phyloP scores from a whole-genome alignment of 352 stramenopile genomes.

The Pythium myriotylum region DNA sequence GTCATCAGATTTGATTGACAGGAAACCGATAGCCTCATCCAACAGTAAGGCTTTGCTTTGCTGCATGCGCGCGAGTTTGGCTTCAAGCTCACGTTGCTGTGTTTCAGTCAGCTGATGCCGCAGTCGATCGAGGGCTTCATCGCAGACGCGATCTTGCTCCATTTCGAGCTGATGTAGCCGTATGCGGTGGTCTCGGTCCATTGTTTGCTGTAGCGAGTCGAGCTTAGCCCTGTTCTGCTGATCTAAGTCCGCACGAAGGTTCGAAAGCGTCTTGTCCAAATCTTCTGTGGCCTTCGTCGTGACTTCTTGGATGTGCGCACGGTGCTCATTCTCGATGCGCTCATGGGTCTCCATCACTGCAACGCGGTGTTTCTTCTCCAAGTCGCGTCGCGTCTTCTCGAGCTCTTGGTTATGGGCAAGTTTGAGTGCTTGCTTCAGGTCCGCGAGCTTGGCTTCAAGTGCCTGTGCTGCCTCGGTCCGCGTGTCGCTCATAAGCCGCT shows the following conservation, averaged over 20 bases:
- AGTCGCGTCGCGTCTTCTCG: constrained; percentile 38
- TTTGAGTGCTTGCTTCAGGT: constrained; percentile 47
- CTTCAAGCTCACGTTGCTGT: constrained; percentile 44
- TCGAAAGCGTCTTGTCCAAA: constrained; percentile 21
- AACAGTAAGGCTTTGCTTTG: constrained; percentile 47
- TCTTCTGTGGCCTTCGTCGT: constrained; percentile 30
- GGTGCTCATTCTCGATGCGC: constrained; percentile 38
- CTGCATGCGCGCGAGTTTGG: constrained; percentile 44
- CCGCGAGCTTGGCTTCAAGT: constrained; percentile 40
- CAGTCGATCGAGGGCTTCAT: constrained; percentile 42
- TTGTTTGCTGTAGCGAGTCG: constrained; percentile 35
- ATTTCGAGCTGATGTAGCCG: constrained; percentile 45
- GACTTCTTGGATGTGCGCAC: constrained; percentile 29
- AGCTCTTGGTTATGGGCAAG: constrained; percentile 40
- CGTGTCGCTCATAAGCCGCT: constrained; percentile 35
- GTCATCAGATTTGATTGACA: constrained; percentile 31
- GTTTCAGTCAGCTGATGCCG: constrained; percentile 29
- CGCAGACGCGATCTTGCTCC: constrained; percentile 42
- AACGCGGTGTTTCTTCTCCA: constrained; percentile 54
- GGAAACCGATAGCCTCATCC: constrained; percentile 45
- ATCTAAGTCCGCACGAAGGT: constrained; percentile 33
- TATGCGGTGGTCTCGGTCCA: constrained; percentile 45
- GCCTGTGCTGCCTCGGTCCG: constrained; percentile 29
- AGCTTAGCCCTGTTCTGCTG: constrained; percentile 40
- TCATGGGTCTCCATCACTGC: constrained; percentile 56